Base-by-base conservation (phyloP, 352 stramenopile species). In the Globisporangium recalcitrans region DNA sequence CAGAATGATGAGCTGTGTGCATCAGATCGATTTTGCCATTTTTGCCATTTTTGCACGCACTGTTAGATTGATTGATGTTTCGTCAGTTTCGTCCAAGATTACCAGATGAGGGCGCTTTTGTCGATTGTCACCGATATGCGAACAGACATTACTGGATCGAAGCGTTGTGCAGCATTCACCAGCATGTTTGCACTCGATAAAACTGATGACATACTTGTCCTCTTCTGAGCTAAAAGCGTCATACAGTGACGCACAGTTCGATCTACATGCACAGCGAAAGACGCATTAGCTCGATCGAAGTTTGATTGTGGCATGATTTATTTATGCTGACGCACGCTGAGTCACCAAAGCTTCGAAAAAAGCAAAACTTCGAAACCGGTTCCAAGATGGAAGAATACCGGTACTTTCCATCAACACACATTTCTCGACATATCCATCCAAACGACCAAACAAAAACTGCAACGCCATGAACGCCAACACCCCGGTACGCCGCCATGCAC, bases 391-490 rank as follows among this genome's bases (percentile, higher is more conserved):
- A 6, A 31, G 2, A 31, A 31, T 31, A 31, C 27, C 27, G 27
- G 27, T 31, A 31, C 5, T 5, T 31, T 31, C 27, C 27, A 5
- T 31, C 27, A 31, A 31, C 27, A 31, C 27, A 31, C 27, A n/a
- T n/a, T n/a, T n/a, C n/a, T n/a, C n/a, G n/a, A n/a, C n/a, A n/a
- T n/a, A n/a, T n/a, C n/a, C n/a, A n/a, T 9, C 14, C 13, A 44
- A 55, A 55, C 22, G 9, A 32, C 42, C 6, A 11, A 38, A 14
- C 31, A 21, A 52, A 56, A 29, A 19, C 19, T 7, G 8, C 5
- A 29, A 13, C 36, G 16, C 16, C 14, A 66, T 66, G 60, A 42
- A 66, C 52, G 52, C 60, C 19, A 66, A 66, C 42, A 56, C 52
- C 3, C 60, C 60, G 0, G 60, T 66, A 42, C 19, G 60, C 6